phyloP scores from a whole-genome alignment of 495 filamentous ascomycete species.

The Aspergillus panamensis region DNA sequence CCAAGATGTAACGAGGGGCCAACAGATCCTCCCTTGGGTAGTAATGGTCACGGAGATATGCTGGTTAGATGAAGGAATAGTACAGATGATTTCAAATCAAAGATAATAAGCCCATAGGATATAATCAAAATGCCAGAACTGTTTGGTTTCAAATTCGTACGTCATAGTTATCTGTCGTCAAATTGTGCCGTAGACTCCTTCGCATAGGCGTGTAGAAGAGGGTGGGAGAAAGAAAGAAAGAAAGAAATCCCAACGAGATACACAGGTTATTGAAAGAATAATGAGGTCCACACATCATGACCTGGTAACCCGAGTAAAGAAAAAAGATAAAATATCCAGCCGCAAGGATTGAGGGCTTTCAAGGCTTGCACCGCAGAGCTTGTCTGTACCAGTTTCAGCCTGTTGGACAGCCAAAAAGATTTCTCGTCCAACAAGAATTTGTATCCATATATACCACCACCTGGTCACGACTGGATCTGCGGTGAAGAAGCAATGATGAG shows the following conservation, averaged over 20 bases:
- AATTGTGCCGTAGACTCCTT: conserved; percentile 11
- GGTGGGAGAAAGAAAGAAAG: conserved; percentile 5
- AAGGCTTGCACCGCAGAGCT: not conserved
- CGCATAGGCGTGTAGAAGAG: conserved; percentile 9
- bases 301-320: not conserved
- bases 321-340: not conserved
- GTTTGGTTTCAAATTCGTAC: conserved; percentile 11
- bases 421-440: not conserved
- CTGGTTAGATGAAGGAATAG: not conserved
- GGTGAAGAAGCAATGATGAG: not conserved
- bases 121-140: not conserved
- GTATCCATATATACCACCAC: not conserved
- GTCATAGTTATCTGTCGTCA: conserved; percentile 21
- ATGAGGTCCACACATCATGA: not conserved
- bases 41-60: not conserved
- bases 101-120: not conserved
- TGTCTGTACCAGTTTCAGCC: not conserved
- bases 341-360: not conserved
- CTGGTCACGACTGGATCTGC: not conserved
- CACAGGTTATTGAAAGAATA: not conserved
- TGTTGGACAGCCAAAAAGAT: not conserved
- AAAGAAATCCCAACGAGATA: not conserved
- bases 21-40: conserved; percentile 3
- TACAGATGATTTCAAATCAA: not conserved
- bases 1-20: not conserved